Evolutionary conservation across 2,329 filamentous ascomycete genomes (phyloP).

Genomic region (Arthrinium puccinioides): DNA sequence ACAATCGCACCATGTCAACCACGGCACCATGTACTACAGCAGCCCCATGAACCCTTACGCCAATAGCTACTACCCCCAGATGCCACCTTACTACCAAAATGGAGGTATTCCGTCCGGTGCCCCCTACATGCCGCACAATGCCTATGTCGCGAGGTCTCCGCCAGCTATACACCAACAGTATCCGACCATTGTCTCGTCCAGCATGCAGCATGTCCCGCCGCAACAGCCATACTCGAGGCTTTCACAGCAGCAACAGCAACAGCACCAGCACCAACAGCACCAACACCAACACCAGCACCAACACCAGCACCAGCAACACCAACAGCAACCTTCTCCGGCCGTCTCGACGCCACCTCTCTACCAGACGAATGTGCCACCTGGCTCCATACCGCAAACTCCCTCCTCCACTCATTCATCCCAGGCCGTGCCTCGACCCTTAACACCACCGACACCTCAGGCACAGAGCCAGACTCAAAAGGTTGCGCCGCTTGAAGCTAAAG

Average conservation of each 20-base stretch:
- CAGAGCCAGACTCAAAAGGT: conserved; percentile 24
- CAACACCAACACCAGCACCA: too few relatives aligned
- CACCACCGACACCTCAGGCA: conserved; percentile 38
- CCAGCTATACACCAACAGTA: conserved; percentile 43
- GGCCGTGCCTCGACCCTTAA: conserved; percentile 31
- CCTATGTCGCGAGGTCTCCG: conserved; percentile 14
- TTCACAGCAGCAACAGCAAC: not conserved
- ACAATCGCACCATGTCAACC: conserved; percentile 34
- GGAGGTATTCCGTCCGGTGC: conserved; percentile 36
- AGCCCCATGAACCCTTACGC: conserved; percentile 43
- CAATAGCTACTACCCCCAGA: conserved; percentile 43
- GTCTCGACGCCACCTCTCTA: conserved; percentile 44
- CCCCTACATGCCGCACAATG: conserved; percentile 24
- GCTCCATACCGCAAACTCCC: conserved; percentile 40
- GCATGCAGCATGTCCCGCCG: conserved; percentile 21
- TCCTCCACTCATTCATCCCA: conserved; percentile 44
- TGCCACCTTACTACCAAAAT: conserved; percentile 54
- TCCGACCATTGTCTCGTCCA: conserved; percentile 39
- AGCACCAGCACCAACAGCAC: not conserved
- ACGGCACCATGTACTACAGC: conserved; percentile 38
- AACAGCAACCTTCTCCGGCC: conserved; percentile 39
- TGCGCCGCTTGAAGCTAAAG: conserved; percentile 16
- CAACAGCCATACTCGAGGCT: conserved; percentile 39
- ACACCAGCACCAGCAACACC: too few relatives aligned
- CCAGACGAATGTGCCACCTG: conserved; percentile 31